Evolutionary conservation across 805 yeast genomes (phyloP), one percentile per base, ranked within the genome.

Genomic region (Wickerhamomyces sydowiorum): DNA sequence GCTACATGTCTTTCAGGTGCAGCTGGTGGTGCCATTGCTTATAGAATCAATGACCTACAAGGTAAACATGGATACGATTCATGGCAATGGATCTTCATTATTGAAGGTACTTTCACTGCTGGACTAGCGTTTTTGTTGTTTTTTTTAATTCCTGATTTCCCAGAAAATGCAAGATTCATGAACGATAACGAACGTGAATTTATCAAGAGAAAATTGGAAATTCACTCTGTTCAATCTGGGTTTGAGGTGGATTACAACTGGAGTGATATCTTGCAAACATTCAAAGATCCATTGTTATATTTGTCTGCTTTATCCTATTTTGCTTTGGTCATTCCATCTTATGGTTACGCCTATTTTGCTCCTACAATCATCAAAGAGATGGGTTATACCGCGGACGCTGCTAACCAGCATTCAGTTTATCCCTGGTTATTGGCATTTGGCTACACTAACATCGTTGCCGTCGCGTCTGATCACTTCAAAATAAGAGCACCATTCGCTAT

Each of bases 371-470:
- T 66, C 39, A 53, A 57, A 17, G 61, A 62, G 37, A 56, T 65
- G 59, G 70, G 70, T 10, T 65, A 81, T 67, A 72, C 86, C 2
- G 80, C 86, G 3, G 82, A 79, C 53, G 68, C 75, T 43, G 91
- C 95, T 8, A 88, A 88, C 61, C 75, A 82, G 41, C 82, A 82
- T 64, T 83, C 95, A 0, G 86, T 88, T 39, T 89, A 87, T 50
- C 95, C 96, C 18, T 88, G 95, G 90, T 69, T 86, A 34, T 65
- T 73, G 23, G 86, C 95, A 0, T 83, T 87, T 55, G 88, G 82
- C 5, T 65, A 75, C 27, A 75, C 82, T 34, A 79, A 82, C 63
- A 53, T 76, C 4, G 48, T 73, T 15, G 91, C 95, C 0, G 65
- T 69, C 45, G 48, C 70, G 43, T 82, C 93, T 1, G 96, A 87